These are phyloP conservation scores for Novymonas esmeraldas DNA, from an alignment of 208 protist genomes.

Conservation along the genomic window DNA sequence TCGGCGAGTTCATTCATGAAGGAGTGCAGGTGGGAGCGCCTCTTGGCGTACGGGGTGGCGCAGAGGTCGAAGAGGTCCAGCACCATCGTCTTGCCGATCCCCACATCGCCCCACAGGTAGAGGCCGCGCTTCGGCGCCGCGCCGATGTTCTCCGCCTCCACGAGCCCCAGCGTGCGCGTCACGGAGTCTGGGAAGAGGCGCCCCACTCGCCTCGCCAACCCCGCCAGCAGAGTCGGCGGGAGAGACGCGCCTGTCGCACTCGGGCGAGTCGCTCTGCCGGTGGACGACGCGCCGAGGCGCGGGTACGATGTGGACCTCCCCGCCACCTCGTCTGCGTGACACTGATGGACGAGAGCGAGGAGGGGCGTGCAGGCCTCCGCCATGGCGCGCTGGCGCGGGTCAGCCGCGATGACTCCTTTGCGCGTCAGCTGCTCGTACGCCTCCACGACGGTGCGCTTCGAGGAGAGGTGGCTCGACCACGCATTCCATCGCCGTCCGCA, in stretches of 20 bases:
- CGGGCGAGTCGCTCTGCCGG: not conserved
- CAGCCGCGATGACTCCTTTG: slow-evolving; percentile 60
- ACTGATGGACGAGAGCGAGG: slow-evolving; percentile 41
- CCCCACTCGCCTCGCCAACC: not conserved
- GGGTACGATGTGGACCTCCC: slow-evolving; percentile 13
- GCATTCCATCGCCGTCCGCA: slow-evolving; percentile 24
- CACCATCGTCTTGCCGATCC: slow-evolving; percentile 95
- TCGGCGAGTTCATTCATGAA: slow-evolving; percentile 92
- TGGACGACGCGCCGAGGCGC: not conserved
- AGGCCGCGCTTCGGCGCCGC: slow-evolving; percentile 71
- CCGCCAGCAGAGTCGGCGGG: not conserved
- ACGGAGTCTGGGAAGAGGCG: slow-evolving; percentile 23
- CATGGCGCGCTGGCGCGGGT: slow-evolving; percentile 62
- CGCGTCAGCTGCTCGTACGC: slow-evolving; percentile 70
- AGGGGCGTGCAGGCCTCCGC: slow-evolving; percentile 72
- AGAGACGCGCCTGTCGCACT: not conserved
- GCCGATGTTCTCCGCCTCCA: slow-evolving; percentile 62
- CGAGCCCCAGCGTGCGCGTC: slow-evolving; percentile 34
- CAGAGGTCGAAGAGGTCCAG: slow-evolving; percentile 94
- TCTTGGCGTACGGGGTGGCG: slow-evolving; percentile 70
- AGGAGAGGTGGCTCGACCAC: slow-evolving; percentile 60
- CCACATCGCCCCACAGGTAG: slow-evolving; percentile 94
- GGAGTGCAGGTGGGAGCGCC: slow-evolving; percentile 91
- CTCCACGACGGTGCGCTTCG: slow-evolving; percentile 53
- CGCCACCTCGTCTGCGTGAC: slow-evolving; percentile 19